phyloP scores from a whole-genome alignment of 2,329 filamentous ascomycete genomes.

The Magnaporthiopsis incrustans region DNA sequence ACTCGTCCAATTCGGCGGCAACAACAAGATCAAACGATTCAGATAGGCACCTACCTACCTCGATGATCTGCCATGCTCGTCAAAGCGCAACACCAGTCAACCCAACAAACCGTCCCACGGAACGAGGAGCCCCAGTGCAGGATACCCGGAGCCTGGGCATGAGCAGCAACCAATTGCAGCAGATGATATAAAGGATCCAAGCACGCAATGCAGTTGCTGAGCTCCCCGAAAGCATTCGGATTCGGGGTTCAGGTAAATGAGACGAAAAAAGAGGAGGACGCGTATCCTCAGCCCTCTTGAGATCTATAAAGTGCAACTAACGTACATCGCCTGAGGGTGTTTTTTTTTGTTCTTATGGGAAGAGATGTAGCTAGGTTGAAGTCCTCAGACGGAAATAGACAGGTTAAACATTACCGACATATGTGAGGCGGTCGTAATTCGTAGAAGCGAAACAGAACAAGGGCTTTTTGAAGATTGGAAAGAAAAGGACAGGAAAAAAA shows the following conservation, averaged over 20 bases:
- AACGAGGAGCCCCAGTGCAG: not conserved
- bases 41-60: not conserved
- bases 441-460: constrained; percentile 3
- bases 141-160: not conserved
- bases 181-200: not conserved
- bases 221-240: not conserved
- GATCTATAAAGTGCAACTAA: not conserved
- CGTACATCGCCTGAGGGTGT: no score
- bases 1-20: not conserved
- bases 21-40: not conserved
- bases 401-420: constrained; percentile 10
- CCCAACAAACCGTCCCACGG: not conserved
- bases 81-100: not conserved
- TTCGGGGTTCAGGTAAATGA: no score
- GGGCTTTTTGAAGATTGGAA: not conserved
- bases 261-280: not conserved
- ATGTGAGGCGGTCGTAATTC: constrained; percentile 8
- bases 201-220: not conserved
- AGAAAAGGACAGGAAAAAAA: not conserved
- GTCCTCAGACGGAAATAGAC: constrained; percentile 6
- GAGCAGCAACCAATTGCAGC: not conserved
- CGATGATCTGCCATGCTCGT: no score
- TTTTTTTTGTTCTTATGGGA: no score
- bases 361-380: not conserved
- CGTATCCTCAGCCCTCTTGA: not conserved